A percentile compares a stretch with the other conserved stretches of the same genome.
These are phyloP conservation scores for Colletotrichum spinosum DNA, from an alignment of 2,329 filamentous ascomycete genomes.

Conservation along the genomic window DNA sequence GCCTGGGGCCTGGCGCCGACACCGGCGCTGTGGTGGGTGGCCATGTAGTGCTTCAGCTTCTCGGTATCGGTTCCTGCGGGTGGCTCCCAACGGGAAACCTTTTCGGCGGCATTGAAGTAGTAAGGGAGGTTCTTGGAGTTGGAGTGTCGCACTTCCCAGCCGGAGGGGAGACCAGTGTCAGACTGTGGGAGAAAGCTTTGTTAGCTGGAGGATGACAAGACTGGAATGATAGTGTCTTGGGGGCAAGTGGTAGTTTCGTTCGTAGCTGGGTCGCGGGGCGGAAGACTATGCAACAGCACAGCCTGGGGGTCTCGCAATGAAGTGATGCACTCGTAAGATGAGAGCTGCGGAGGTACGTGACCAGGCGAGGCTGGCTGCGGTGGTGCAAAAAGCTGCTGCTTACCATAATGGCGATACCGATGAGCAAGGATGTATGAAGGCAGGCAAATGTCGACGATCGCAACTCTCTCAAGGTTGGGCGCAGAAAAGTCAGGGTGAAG, in stretches of 20 bases:
- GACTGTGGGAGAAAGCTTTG: slow-evolving; percentile 54
- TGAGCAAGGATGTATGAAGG: background rate
- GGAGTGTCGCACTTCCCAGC: slow-evolving; percentile 97
- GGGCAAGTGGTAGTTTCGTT: background rate
- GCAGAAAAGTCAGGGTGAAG: background rate
- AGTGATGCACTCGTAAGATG: too few species aligned
- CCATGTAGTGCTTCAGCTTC: slow-evolving; percentile 95
- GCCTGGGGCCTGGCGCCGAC: slow-evolving; percentile 53
- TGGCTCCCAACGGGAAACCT: slow-evolving; percentile 95
- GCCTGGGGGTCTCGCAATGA: background rate
- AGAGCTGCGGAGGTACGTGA: too few species aligned
- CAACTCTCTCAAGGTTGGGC: background rate
- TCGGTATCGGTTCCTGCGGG: slow-evolving; percentile 89
- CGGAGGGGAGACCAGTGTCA: slow-evolving; percentile 83
- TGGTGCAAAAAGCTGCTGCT: background rate
- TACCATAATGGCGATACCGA: slow-evolving; percentile 26
- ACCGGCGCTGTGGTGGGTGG: slow-evolving; percentile 79
- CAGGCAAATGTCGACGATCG: too few species aligned
- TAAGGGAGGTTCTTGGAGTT: slow-evolving; percentile 99
- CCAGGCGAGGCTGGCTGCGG: too few species aligned
- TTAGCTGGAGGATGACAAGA: slow-evolving; percentile 5
- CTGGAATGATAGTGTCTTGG: slow-evolving; percentile 29
- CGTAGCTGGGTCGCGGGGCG: too few species aligned
- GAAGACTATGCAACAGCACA: background rate
- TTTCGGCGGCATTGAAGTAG: slow-evolving; percentile 92